Evolutionary conservation across 306 rosid species (phyloP), one percentile per base, ranked within the genome.

Genomic region (Fragaria iinumae): DNA sequence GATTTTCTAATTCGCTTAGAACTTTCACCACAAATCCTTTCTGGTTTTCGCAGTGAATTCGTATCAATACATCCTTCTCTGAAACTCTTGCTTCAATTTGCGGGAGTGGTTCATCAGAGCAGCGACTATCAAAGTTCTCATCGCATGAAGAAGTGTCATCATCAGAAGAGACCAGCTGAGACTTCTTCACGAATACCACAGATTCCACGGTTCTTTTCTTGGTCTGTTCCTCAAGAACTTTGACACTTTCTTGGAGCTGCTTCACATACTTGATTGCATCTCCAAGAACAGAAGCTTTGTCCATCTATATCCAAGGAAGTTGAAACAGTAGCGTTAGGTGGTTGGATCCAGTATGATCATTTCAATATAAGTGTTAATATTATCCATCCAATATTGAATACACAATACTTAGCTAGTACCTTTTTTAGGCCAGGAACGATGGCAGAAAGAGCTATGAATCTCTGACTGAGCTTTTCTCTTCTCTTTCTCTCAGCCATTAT

Each of bases 401-500:
- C 23, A 16, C 32, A 8, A 71, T 4, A 25, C 17, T 25, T 4
- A 11, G n/a, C 43, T 6, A 11, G 44, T 71, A 93, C 97, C 97
- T 93, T 93, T 68, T 91, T 93, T 1, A 91, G 82, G 64, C 87
- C 89, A 14, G 97, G 97, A 45, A 93, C 69, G 50, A 93, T 83
- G 27, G 91, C 92, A 3, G 96, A 89, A 67, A 93, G 98, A 73
- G 96, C 91, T 53, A 93, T 88, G 86, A 93, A 93, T 17, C 91
- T 76, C 62, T 89, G 91, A 86, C 85, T 86, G 72, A 93, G 97
- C 72, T 88, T 89, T 81, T 89, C 97, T 80, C 98, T 83, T 3
- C 98, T 76, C 74, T 83, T 91, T 69, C 98, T 86, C 74, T 93
- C 98, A 0, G 97, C 96, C 69, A 93, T 79, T 69, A 93, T 82